These are phyloP conservation scores for Helianthus annuus DNA, from an alignment of 129 eudicot species.

Conservation along the genomic window HanXRQr2.0-SUNRISE NC_035448.2:31203725-31204224, in stretches of 20 bases:
- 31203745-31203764: constrained; percentile 28
- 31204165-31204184: no score
- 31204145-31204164: no score
- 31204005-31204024: no score
- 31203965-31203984: no score
- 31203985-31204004: background rate
- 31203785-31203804: constrained; percentile 21
- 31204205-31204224: no score
- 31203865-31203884: constrained; percentile 41
- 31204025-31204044: no score
- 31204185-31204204: no score
- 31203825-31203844: constrained; percentile 27
- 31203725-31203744: background rate
- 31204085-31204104: no score
- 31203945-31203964: constrained; percentile 29
- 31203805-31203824: constrained; percentile 17
- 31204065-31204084: no score
- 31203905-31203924: constrained; percentile 27
- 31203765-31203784: constrained; percentile 13
- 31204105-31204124: no score
- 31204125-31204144: no score
- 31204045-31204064: no score
- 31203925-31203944: constrained; percentile 16
- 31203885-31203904: constrained; percentile 44
- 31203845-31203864: constrained; percentile 34